Conservation (phyloP, 163 green algal genomes). For the Coccomyxa subellipsoidea region DNA sequence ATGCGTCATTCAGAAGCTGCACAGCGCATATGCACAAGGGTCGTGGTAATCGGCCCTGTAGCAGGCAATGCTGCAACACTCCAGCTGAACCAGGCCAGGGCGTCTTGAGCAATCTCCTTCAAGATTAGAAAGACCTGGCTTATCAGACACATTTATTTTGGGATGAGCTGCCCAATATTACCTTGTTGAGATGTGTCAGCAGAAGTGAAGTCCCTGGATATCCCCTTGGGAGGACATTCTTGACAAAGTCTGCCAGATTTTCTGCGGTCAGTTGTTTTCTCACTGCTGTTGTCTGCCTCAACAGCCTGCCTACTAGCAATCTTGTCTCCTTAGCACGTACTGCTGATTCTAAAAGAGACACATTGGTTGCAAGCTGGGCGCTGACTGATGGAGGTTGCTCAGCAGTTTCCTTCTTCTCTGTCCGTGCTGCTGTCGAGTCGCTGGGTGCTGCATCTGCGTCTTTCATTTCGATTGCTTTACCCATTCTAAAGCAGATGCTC, state of each 20-base stretch:
- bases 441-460: slow-evolving; percentile 3
- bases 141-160: background rate
- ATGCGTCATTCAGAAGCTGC: background rate
- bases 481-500: slow-evolving; percentile 8
- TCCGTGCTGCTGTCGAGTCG: slow-evolving; percentile 3
- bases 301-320: slow-evolving; percentile 63
- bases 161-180: slow-evolving; percentile 18
- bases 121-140: no score
- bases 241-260: slow-evolving; percentile 59
- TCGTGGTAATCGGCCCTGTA: no score
- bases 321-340: slow-evolving; percentile 84
- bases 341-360: slow-evolving; percentile 70
- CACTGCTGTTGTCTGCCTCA: slow-evolving; percentile 71
- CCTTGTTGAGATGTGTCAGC: slow-evolving; percentile 23
- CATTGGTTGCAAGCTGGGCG: slow-evolving; percentile 33
- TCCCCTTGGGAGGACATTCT: slow-evolving; percentile 28
- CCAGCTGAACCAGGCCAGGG: background rate
- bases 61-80: no score
- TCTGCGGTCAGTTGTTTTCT: slow-evolving; percentile 60
- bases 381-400: slow-evolving; percentile 1
- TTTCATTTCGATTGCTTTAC: slow-evolving; percentile 37
- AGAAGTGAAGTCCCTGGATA: background rate
- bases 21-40: background rate
- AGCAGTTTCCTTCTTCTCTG: slow-evolving; percentile 17
- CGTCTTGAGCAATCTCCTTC: background rate